Evolutionary conservation across 2,329 filamentous ascomycete species (phyloP), one percentile per base, ranked within the genome.

Genomic region (Cadophora sp.): DNA sequence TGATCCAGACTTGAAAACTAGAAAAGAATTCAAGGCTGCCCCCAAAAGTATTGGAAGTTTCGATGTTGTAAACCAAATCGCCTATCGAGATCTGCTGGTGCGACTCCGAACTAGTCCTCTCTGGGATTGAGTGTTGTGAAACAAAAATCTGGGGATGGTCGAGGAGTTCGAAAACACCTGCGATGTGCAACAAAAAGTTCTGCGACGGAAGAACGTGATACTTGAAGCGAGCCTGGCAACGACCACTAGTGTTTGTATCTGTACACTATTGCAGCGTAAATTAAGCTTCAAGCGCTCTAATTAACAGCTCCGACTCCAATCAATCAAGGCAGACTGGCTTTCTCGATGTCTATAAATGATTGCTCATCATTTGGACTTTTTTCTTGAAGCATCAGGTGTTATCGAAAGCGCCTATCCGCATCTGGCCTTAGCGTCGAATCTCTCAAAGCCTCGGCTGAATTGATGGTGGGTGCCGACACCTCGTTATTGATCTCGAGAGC

Each of bases 381-480:
- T 48, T 43, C 40, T 16, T 11, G 14, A 19, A 43, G 16, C 19
- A 48, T 59, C 56, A 59, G 56, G 34, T 59, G 56, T 43, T 22
- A n/a, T 22, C 8, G 19, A 22, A 6, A n/a, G n/a, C 34, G 5
- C 19, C 14, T 4, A 26, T 4, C 31, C 55, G 34, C 37, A 59
- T 24, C 19, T 6, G 19, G 40, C 19, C 16, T 26, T 46, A 43
- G 29, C 58, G 40, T 19, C 19, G n/a, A 40, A 26, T 14, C n/a
- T 58, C 27, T 14, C 34, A 55, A 53, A 63, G 61, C 67, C 67
- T 69, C 67, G 67, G 67, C 64, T 53, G 58, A 66, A n/a, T 16
- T 62, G 27, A 29, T 53, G 27, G 61, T 37, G 26, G 51, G 55
- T 61, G 64, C 64, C 64, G 64, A 50, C 56, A 61, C 40, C 43